These are phyloP conservation scores for Colletotrichum tabaci DNA, from an alignment of 2,329 filamentous ascomycete species.

Conservation along the genomic window DNA sequence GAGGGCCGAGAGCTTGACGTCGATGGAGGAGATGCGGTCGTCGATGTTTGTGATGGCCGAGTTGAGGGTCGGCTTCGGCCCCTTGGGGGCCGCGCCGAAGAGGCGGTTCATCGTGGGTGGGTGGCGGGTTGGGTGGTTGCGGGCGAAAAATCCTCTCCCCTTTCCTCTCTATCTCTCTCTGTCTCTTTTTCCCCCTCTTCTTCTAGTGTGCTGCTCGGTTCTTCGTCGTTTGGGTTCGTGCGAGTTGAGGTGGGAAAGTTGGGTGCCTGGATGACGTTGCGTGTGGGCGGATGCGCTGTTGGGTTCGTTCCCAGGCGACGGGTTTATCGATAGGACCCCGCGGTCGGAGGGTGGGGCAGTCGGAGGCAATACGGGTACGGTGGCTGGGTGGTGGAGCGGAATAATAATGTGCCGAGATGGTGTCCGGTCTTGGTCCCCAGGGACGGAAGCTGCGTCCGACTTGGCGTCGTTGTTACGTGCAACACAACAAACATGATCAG, in stretches of 20 bases:
- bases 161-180: too few species aligned
- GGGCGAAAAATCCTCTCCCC: too few species aligned
- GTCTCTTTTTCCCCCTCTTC: too few species aligned
- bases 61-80: slow-evolving; percentile 90
- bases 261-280: slow-evolving; percentile 30
- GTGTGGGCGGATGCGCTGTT: background rate
- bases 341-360: background rate
- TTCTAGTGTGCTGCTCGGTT: background rate
- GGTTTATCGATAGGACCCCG: slow-evolving; percentile 37
- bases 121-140: background rate
- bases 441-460: background rate
- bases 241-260: background rate
- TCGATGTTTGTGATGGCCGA: slow-evolving; percentile 89
- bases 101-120: slow-evolving; percentile 88
- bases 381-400: background rate
- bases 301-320: background rate
- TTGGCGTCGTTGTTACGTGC: background rate
- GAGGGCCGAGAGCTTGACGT: slow-evolving; percentile 93
- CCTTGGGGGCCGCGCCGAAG: slow-evolving; percentile 89
- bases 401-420: background rate
- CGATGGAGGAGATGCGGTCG: slow-evolving; percentile 85
- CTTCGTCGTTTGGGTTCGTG: background rate
- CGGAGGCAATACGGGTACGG: background rate
- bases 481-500: too few species aligned
- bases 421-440: background rate